Base-by-base conservation (phyloP, 139 green algal species). In the Gonium pectorale region DNA sequence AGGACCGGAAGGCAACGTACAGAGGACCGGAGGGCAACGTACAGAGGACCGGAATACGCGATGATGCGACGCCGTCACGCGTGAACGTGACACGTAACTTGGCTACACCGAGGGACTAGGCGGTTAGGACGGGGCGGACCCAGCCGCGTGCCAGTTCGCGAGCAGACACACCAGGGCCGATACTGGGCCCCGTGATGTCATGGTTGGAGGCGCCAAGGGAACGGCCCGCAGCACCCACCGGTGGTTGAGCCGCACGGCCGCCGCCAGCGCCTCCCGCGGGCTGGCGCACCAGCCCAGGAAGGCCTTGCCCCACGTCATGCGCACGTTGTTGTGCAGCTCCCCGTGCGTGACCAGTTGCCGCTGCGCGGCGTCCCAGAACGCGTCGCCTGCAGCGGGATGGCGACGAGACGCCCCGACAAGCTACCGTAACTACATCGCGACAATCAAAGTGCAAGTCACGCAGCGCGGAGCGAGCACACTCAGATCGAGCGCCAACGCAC, bases 241-340 rank as follows among this genome's bases (percentile, higher is more conserved):
- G 60, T 83, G 60, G 60, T 83, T 83, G 27, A 83, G 75, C 31
- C 63, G 75, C 60, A 83, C n/a, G 5, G 33, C 21, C 17, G 60
- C 21, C 15, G 24, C 24, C 11, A 83, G 62, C 31, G 75, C 59
- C n/a, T 51, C n/a, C 60, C 60, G 60, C 17, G 75, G n/a, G 2
- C 24, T 38, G 60, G 29, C 19, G 60, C 60, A 63, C 75, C 75
- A 83, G 0, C 19, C 41, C 75, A 83, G 56, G 29, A 46, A 60
- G 1, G 75, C 75, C 75, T 83, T 83, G 43, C 75, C 75, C 75
- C 75, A 83, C 22, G 75, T 83, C 75, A 83, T 83, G 41, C 75
- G 75, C 75, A 83, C 60, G n/a, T 83, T 83, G 75, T 83, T 83
- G 75, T 83, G 75, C 17, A 83, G 75, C 75, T 83, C 75, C 41